These are phyloP conservation scores for Cyberlindnera amylophila DNA, from an alignment of 805 yeast species.

Conservation along the genomic window DNA sequence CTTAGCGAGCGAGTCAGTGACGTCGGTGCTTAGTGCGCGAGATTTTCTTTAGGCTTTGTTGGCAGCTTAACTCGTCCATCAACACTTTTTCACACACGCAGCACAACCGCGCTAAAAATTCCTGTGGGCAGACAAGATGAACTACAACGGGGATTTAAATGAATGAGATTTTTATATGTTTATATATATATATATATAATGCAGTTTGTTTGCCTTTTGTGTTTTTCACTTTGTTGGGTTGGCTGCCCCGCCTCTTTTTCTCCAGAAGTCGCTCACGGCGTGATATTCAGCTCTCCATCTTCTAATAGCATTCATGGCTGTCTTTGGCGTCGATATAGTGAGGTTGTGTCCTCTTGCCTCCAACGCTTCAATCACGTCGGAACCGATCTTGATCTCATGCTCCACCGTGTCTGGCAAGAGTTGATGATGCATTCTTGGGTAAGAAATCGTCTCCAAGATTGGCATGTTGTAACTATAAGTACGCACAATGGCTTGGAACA, in stretches of 20 bases:
- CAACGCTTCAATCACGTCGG: conserved; percentile 36
- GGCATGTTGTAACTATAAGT: conserved; percentile 54
- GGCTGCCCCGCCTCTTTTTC: conserved; percentile 73
- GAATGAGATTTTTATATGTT: too few relatives aligned
- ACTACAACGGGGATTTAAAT: too few relatives aligned
- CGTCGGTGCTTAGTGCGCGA: too few relatives aligned
- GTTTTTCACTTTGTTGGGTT: conserved; percentile 27
- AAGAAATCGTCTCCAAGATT: conserved; percentile 65
- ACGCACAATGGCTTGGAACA: conserved; percentile 76
- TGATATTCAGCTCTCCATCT: conserved; percentile 38
- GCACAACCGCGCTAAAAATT: too few relatives aligned
- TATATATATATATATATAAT: too few relatives aligned
- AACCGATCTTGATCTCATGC: conserved; percentile 54
- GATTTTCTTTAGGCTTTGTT: too few relatives aligned
- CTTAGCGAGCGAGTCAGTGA: too few relatives aligned
- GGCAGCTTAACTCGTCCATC: too few relatives aligned
- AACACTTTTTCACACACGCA: too few relatives aligned
- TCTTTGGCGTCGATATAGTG: conserved; percentile 39
- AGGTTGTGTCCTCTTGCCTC: conserved; percentile 47
- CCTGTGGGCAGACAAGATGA: too few relatives aligned
- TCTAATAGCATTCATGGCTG: conserved; percentile 57
- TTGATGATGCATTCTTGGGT: conserved; percentile 88
- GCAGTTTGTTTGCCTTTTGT: too few relatives aligned
- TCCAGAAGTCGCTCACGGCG: conserved; percentile 89
- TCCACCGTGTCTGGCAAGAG: conserved; percentile 66